phyloP scores from a whole-genome alignment of 257 asterid species.

The Jacaranda copaia region DNA sequence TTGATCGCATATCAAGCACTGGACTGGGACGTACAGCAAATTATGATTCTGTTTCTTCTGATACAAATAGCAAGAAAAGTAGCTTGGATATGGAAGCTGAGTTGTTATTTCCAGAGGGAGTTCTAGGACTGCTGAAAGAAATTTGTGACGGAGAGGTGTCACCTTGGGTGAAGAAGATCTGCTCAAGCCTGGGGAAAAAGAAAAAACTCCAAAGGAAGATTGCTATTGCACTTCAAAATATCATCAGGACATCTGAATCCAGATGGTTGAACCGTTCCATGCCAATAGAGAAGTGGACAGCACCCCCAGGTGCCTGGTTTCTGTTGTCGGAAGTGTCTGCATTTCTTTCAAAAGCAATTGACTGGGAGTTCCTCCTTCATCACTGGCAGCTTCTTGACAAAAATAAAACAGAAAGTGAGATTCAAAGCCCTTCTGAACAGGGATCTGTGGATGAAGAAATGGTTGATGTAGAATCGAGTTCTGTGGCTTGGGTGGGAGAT shows the following conservation, averaged over 20 bases:
- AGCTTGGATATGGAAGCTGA: constrained; percentile 45
- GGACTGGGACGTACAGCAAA: constrained; percentile 49
- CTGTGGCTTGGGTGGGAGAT: constrained; percentile 85
- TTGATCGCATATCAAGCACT: constrained; percentile 65
- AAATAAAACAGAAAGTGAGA: constrained; percentile 51
- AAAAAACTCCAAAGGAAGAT: constrained; percentile 70
- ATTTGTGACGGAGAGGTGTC: constrained; percentile 81
- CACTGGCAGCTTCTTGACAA: constrained; percentile 93
- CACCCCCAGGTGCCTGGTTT: constrained; percentile 98
- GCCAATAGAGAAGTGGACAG: constrained; percentile 90
- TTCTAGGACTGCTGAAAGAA: constrained; percentile 64
- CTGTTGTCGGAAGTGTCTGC: constrained; percentile 83
- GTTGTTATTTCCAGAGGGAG: constrained; percentile 51
- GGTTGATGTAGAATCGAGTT: constrained; percentile 57
- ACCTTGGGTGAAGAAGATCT: constrained; percentile 93
- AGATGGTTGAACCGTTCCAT: constrained; percentile 60
- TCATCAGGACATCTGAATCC: constrained; percentile 72
- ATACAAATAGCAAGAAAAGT: constrained; percentile 41
- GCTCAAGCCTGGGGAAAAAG: constrained; percentile 87
- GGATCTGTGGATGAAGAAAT: constrained; percentile 49
- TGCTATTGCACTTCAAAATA: constrained; percentile 73
- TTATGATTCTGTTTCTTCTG: constrained; percentile 35
- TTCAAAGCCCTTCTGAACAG: constrained; percentile 45
- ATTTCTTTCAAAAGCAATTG: constrained; percentile 75
- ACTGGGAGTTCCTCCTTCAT: constrained; percentile 92